phyloP scores from a whole-genome alignment of 164 flowering plant species.

The Saururus chinensis region DNA sequence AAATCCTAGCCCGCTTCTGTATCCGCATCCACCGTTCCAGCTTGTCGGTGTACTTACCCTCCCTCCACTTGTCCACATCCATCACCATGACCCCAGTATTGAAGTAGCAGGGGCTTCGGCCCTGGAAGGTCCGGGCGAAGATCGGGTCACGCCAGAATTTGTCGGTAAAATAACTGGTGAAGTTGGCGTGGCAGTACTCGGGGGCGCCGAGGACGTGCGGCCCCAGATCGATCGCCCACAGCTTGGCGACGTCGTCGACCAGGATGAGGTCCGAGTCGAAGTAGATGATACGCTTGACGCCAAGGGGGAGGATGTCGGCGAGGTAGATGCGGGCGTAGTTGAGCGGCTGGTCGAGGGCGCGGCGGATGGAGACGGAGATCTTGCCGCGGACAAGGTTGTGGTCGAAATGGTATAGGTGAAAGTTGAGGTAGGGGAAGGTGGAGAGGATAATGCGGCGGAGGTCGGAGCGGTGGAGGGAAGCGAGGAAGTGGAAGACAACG shows the following conservation, averaged over 20 bases:
- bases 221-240: conserved; percentile 35
- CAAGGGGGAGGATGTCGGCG: conserved; percentile 33
- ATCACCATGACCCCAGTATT: conserved; percentile 51
- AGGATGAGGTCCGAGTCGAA: conserved; percentile 46
- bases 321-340: conserved; percentile 53
- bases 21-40: conserved; percentile 39
- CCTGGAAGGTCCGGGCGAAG: conserved; percentile 20
- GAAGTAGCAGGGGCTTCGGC: conserved; percentile 33
- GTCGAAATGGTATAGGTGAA: conserved; percentile 36
- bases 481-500: conserved; percentile 42
- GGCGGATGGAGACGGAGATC: conserved; percentile 47
- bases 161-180: conserved; percentile 39
- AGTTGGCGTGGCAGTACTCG: conserved; percentile 57
- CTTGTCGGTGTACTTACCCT: conserved; percentile 21
- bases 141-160: conserved; percentile 32
- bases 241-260: conserved; percentile 47
- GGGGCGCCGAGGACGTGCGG: conserved; percentile 42
- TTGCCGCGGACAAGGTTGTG: conserved; percentile 29
- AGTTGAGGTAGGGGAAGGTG: conserved; percentile 41
- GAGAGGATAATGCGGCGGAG: conserved; percentile 26
- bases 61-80: conserved; percentile 27
- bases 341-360: conserved; percentile 51
- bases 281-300: conserved; percentile 38
- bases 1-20: conserved; percentile 19
- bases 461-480: conserved; percentile 21